phyloP scores from a whole-genome alignment of 371 early-diverging fungal species.

The Cokeromyces recurvatus region DNA sequence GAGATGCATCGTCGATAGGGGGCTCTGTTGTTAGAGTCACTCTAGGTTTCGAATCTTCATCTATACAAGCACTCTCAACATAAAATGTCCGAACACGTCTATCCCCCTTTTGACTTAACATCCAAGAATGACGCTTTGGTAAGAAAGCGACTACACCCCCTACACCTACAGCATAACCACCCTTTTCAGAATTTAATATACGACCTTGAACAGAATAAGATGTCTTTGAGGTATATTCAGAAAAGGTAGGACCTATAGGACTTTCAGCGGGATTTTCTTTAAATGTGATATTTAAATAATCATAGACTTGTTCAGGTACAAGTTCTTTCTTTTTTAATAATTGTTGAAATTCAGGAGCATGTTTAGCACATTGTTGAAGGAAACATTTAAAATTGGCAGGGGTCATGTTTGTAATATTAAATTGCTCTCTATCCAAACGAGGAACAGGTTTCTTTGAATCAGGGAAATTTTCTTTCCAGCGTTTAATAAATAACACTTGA shows the following conservation, averaged over 20 bases:
- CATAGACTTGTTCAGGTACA: slow-evolving; percentile 33
- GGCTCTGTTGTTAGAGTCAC: too few species aligned
- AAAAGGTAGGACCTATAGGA: slow-evolving; percentile 40
- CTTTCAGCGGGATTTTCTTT: not conserved
- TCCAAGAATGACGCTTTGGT: slow-evolving; percentile 25
- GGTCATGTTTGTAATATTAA: slow-evolving; percentile 51
- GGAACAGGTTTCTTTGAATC: slow-evolving; percentile 49
- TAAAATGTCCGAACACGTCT: slow-evolving; percentile 55
- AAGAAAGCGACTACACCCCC: slow-evolving; percentile 64
- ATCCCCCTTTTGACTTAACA: slow-evolving; percentile 22
- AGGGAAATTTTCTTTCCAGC: slow-evolving; percentile 74
- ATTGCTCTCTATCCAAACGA: slow-evolving; percentile 31
- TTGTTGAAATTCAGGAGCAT: slow-evolving; percentile 51
- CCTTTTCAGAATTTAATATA: slow-evolving; percentile 45
- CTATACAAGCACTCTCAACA: slow-evolving; percentile 58
- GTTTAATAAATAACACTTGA: slow-evolving; percentile 49
- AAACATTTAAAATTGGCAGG: slow-evolving; percentile 57
- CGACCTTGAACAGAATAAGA: slow-evolving; percentile 64
- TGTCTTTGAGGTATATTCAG: slow-evolving; percentile 24
- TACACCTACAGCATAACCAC: slow-evolving; percentile 60
- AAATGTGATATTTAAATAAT: slow-evolving; percentile 22
- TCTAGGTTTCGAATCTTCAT: slow-evolving; percentile 56
- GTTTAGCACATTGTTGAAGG: slow-evolving; percentile 40
- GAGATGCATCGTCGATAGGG: too few species aligned
- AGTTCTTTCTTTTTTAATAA: slow-evolving; percentile 31